phyloP scores from a whole-genome alignment of 257 asterid genomes.

The Nicotiana obtusifolia region DNA sequence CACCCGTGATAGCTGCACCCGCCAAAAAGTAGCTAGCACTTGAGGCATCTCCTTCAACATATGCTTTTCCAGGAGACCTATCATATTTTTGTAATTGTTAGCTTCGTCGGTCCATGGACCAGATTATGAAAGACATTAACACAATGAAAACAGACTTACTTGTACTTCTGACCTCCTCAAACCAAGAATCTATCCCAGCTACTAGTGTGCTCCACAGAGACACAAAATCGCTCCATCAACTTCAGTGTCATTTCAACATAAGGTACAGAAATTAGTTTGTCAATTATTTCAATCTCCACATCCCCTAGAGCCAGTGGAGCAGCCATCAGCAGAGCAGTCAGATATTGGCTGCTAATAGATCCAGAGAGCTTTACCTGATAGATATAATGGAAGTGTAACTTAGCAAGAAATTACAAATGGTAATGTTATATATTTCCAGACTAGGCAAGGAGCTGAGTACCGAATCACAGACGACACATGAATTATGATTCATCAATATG shows the following conservation, averaged over 20 bases:
- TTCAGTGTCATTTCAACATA: slow-evolving; percentile 97
- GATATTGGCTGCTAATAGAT: slow-evolving; percentile 89
- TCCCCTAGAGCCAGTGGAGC: slow-evolving; percentile 91
- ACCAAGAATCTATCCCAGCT: slow-evolving; percentile 85
- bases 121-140: neutral
- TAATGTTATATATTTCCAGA: neutral
- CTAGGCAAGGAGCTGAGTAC: neutral
- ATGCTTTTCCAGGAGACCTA: slow-evolving; percentile 96
- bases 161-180: slow-evolving; percentile 86
- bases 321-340: slow-evolving; percentile 96
- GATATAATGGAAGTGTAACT: neutral
- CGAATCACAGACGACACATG: neutral
- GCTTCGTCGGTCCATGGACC: neutral
- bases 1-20: slow-evolving; percentile 97
- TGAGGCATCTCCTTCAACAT: slow-evolving; percentile 99
- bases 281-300: slow-evolving; percentile 86
- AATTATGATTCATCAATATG: neutral
- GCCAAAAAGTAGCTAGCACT: slow-evolving; percentile 99
- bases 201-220: slow-evolving; percentile 72
- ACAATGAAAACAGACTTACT: slow-evolving; percentile 41
- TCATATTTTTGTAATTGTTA: neutral
- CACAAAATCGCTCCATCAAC: slow-evolving; percentile 98
- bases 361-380: slow-evolving; percentile 97
- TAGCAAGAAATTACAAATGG: neutral
- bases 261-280: slow-evolving; percentile 90